phyloP scores from a whole-genome alignment of 495 filamentous ascomycete genomes.

The Daldinia vernicosa region DNA sequence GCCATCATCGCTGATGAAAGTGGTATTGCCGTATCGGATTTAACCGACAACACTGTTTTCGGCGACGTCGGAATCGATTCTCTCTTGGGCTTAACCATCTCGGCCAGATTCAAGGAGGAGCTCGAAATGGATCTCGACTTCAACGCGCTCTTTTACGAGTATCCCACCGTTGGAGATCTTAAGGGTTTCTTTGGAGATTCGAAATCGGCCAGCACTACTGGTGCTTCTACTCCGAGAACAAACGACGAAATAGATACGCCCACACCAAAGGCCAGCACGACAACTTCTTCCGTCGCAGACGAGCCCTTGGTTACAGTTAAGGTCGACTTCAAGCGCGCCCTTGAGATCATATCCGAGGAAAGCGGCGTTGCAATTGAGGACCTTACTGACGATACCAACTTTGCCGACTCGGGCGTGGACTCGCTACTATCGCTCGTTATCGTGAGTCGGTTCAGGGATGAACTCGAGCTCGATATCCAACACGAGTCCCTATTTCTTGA shows the following conservation, averaged over 20 bases:
- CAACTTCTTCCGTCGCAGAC: neutral
- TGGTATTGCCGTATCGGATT: neutral
- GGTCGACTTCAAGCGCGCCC: neutral
- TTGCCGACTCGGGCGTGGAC: slow-evolving; percentile 58
- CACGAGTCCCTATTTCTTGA: slow-evolving; percentile 48
- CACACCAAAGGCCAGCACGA: neutral
- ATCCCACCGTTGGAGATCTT: neutral
- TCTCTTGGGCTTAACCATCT: neutral
- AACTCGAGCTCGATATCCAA: slow-evolving; percentile 58
- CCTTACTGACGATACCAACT: slow-evolving; percentile 52
- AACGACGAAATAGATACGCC: neutral
- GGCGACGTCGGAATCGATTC: slow-evolving; percentile 5
- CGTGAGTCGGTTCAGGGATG: slow-evolving; percentile 51
- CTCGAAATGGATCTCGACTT: slow-evolving; percentile 5
- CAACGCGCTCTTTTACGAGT: slow-evolving; percentile 3
- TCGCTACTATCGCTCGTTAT: slow-evolving; percentile 59
- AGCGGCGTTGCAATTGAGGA: slow-evolving; percentile 61
- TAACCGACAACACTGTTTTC: slow-evolving; percentile 1
- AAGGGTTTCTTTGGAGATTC: slow-evolving; percentile 3
- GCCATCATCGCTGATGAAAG: neutral
- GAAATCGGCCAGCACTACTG: neutral
- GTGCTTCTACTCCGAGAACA: neutral
- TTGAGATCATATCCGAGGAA: neutral
- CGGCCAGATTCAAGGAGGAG: neutral
- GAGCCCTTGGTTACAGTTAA: neutral